These are phyloP conservation scores for Fusarium armeniacum DNA, from an alignment of 2,329 filamentous ascomycete genomes.

Conservation along the genomic window DNA sequence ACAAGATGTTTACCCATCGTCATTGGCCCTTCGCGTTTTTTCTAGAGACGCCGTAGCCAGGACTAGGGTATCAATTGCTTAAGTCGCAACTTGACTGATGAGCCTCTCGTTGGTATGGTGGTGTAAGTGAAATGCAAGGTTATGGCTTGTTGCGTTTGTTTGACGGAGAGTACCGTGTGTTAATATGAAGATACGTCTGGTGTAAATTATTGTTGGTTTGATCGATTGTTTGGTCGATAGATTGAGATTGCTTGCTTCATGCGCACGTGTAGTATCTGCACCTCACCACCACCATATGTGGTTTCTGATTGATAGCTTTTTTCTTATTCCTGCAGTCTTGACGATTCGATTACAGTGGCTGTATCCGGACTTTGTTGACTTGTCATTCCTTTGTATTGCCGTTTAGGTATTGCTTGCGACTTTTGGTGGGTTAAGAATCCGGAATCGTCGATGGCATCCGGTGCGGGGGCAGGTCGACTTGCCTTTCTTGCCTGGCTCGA, in stretches of 20 bases:
- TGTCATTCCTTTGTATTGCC: slow-evolving; percentile 32
- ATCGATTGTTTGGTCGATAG: slow-evolving; percentile 16
- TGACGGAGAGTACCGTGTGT: slow-evolving; percentile 29
- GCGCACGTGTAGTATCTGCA: slow-evolving; percentile 30
- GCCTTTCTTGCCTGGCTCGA: slow-evolving; percentile 17
- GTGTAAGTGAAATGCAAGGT: slow-evolving; percentile 15
- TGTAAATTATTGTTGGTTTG: slow-evolving; percentile 27
- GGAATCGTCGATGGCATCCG: slow-evolving; percentile 40
- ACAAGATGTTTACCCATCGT: slow-evolving; percentile 20
- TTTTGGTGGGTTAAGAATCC: slow-evolving; percentile 20
- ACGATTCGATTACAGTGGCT: slow-evolving; percentile 22
- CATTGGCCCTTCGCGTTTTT: slow-evolving; percentile 26
- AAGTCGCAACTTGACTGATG: slow-evolving; percentile 22
- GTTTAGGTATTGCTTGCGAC: slow-evolving; percentile 40
- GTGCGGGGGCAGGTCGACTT: slow-evolving; percentile 33
- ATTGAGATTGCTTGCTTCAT: slow-evolving; percentile 31
- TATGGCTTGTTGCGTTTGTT: slow-evolving; percentile 9
- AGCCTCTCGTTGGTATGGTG: slow-evolving; percentile 12
- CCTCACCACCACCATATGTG: slow-evolving; percentile 21
- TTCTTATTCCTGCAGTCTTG: slow-evolving; percentile 1
- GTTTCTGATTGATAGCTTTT: slow-evolving; percentile 7
- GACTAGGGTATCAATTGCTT: slow-evolving; percentile 19
- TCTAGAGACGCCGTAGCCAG: slow-evolving; percentile 16
- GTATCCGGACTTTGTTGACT: slow-evolving; percentile 18
- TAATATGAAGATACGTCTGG: slow-evolving; percentile 30